Evolutionary conservation across 495 filamentous ascomycete species (phyloP).

Genomic region (Aspergillus sparsus): DNA sequence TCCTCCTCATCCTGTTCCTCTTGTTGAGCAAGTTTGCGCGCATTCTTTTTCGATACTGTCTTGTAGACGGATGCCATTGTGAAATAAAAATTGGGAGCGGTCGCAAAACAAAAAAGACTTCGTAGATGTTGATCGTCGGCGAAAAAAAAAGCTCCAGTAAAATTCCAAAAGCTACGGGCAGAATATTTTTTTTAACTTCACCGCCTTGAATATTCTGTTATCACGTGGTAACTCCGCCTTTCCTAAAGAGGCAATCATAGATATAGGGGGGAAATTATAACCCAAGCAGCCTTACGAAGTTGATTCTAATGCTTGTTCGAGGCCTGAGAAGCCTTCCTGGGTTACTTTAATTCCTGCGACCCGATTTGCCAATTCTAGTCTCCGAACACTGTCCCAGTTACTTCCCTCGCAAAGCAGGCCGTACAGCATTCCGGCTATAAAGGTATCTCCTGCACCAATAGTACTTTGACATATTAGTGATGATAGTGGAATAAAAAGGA

Average conservation of each 20-base stretch:
- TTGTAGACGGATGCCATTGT: constrained; percentile 96
- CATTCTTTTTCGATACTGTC: constrained; percentile 69
- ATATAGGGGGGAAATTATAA: neutral
- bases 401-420: constrained; percentile 52
- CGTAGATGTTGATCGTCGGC: constrained; percentile 18
- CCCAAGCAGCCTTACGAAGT: neutral
- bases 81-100: constrained; percentile 10
- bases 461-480: constrained; percentile 47
- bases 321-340: constrained; percentile 63
- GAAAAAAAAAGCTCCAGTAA: constrained; percentile 22
- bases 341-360: constrained; percentile 68
- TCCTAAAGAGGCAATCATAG: neutral
- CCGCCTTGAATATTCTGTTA: constrained; percentile 28
- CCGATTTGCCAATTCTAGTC: constrained; percentile 62
- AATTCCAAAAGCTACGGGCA: constrained; percentile 41
- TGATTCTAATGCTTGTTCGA: constrained; percentile 37
- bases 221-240: constrained; percentile 30
- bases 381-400: constrained; percentile 53
- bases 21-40: constrained; percentile 32
- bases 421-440: constrained; percentile 71
- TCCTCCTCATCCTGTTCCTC: constrained; percentile 42
- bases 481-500: neutral
- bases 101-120: constrained; percentile 13
- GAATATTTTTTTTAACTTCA: constrained; percentile 44
- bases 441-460: constrained; percentile 74